Evolutionary conservation across 768 basidiomycete species (phyloP).

Genomic region (Wakefieldia striispora): DNA sequence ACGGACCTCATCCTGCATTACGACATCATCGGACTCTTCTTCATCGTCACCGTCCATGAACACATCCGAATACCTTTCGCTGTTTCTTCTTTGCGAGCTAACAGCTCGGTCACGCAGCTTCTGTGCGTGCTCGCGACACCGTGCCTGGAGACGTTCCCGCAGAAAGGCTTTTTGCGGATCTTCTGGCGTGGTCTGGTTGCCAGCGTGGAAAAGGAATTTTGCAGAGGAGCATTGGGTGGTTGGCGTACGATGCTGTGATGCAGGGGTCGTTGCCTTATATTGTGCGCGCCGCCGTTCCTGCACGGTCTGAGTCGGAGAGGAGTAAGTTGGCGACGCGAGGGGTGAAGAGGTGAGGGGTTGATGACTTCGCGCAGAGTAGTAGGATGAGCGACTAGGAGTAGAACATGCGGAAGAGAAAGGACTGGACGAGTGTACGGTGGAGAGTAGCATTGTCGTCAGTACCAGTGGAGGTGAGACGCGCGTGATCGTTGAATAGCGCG

Average conservation of each 20-base stretch:
- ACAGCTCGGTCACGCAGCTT: conserved; percentile 53
- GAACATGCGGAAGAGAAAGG: conserved; percentile 31
- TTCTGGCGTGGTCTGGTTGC: conserved; percentile 26
- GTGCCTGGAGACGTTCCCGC: conserved; percentile 57
- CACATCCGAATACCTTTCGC: conserved; percentile 48
- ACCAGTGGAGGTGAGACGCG: neutral
- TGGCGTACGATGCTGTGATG: conserved; percentile 20
- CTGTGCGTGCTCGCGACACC: conserved; percentile 60
- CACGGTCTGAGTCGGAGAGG: conserved; percentile 45
- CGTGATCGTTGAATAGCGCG: conserved; percentile 13
- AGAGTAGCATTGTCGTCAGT: conserved; percentile 13
- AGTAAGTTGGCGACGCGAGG: conserved; percentile 42
- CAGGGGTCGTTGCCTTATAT: conserved; percentile 43
- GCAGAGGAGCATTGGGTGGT: conserved; percentile 3
- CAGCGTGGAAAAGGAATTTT: conserved; percentile 15
- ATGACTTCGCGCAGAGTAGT: conserved; percentile 28
- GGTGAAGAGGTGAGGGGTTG: conserved; percentile 51
- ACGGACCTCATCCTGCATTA: conserved; percentile 62
- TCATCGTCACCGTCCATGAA: conserved; percentile 52
- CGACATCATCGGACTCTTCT: conserved; percentile 55
- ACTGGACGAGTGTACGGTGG: conserved; percentile 27
- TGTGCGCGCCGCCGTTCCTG: conserved; percentile 54
- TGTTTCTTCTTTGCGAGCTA: conserved; percentile 32
- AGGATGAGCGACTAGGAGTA: conserved; percentile 37
- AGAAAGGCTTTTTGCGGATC: conserved; percentile 55